Percentiles rank a stretch among this genome's conserved stretches.
phyloP scores from a whole-genome alignment of 1,284 basidiomycete species.

The Leccinum fuscescens region DNA sequence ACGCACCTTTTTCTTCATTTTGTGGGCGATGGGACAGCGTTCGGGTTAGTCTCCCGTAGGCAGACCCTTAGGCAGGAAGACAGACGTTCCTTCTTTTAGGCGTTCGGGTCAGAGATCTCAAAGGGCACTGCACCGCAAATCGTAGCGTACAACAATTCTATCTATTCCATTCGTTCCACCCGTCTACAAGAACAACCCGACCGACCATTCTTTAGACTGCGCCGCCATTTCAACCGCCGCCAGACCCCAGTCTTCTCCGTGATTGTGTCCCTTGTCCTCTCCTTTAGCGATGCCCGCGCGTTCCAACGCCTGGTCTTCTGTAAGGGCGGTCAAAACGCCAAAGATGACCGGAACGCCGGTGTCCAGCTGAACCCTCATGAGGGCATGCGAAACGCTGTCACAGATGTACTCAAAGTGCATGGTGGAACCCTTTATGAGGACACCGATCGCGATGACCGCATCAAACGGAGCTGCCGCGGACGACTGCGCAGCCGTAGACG shows the following conservation, averaged over 20 bases:
- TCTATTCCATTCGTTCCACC: constrained; percentile 1
- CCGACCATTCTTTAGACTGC: constrained; percentile 70
- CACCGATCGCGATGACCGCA: constrained; percentile 95
- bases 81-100: neutral
- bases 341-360: constrained; percentile 95
- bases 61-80: too few relatives aligned
- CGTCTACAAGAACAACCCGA: constrained; percentile 60
- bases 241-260: constrained; percentile 94
- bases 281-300: constrained; percentile 80
- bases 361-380: constrained; percentile 94
- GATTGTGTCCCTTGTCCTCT: constrained; percentile 78
- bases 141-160: constrained; percentile 13
- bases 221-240: constrained; percentile 93
- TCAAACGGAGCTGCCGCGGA: constrained; percentile 77
- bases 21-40: neutral
- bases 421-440: constrained; percentile 94
- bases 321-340: constrained; percentile 92
- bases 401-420: constrained; percentile 99
- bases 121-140: neutral
- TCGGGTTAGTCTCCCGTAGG: neutral
- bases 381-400: constrained; percentile 86
- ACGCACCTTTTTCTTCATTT: constrained; percentile 47
- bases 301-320: constrained; percentile 92
- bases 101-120: neutral
- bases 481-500: constrained; percentile 41